Base-by-base conservation (phyloP, 1,284 basidiomycete species). In the Vanrija sp. region DNA sequence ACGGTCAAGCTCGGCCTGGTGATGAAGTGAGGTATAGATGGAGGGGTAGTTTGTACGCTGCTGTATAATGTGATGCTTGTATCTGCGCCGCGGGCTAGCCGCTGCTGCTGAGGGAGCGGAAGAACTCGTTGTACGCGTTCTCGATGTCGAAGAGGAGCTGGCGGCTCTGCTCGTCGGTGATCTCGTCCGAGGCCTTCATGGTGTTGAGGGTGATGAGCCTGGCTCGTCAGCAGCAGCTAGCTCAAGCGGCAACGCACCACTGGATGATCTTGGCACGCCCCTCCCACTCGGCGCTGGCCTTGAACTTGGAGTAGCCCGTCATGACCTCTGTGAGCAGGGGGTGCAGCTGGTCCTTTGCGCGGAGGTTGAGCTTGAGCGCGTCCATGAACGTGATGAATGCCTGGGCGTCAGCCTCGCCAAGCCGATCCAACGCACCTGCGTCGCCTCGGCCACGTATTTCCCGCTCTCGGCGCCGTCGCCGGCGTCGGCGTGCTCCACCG, bases 351-450 rank as follows among this genome's bases (percentile, higher is more conserved):
- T 98, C 96, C 72, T 98, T 98, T 3, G 96, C 94, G 31, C 90
- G 83, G 68, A 98, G 78, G 39, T 88, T 86, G 54, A 98, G 81
- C 71, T 95, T 95, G 45, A 98, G 81, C 0, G 94, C 95, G 67
- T 98, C 95, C 90, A 98, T 97, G 63, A 98, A 94, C 0, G 95
- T 98, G 66, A 98, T 98, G 65, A 98, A 98, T 68, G 85, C 88
- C 89, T 95, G 56, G n/a, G 18, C 4, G 22, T 44, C 22, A 47
- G 41, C 45, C 6, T 31, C 8, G 27, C 14, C 5, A 7, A 2
- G 14, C 14, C 10, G 18, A n/a, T 14, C 9, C 23, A 51, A 74
- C 79, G 57, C 53, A 88, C 91, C 80, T 96, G 91, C 0, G 96
- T 98, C 4, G 94, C 97, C 75, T 98, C 93, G 5, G 95, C 95